phyloP scores from a whole-genome alignment of 768 basidiomycete species.

The Crassisporium funariophilum region DNA sequence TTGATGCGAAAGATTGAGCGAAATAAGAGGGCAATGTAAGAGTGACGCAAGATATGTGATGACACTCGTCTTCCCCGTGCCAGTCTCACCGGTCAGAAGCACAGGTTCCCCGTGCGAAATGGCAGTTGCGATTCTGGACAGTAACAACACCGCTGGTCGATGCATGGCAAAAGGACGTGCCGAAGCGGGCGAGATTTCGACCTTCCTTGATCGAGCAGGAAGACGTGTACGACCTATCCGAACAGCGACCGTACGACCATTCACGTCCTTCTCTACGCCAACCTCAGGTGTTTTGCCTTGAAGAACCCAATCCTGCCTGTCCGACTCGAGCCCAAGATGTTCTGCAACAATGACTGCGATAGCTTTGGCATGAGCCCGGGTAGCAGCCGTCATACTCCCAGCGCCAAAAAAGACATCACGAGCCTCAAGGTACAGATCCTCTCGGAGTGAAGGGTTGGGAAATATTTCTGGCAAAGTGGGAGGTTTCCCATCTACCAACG shows the following conservation, averaged over 20 bases:
- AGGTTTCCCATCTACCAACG: constrained; percentile 22
- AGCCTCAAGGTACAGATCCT: constrained; percentile 88
- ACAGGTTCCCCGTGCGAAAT: constrained; percentile 79
- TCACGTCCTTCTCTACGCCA: constrained; percentile 65
- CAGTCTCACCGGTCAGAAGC: constrained; percentile 94
- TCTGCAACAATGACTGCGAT: constrained; percentile 59
- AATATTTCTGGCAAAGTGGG: constrained; percentile 49
- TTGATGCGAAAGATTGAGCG: constrained; percentile 94
- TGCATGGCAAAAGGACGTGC: constrained; percentile 85
- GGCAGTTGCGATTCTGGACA: constrained; percentile 79
- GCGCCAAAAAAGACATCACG: constrained; percentile 91
- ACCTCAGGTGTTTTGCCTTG: constrained; percentile 66
- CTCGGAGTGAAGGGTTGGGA: constrained; percentile 74
- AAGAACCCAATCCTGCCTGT: constrained; percentile 73
- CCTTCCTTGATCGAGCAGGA: constrained; percentile 42
- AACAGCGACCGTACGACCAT: constrained; percentile 59
- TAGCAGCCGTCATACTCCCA: constrained; percentile 52
- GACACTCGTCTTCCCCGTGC: constrained; percentile 97
- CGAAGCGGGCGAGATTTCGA: constrained; percentile 32
- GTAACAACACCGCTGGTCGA: constrained; percentile 74
- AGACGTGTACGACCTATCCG: constrained; percentile 67
- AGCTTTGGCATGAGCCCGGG: constrained; percentile 48
- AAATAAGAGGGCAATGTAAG: constrained; percentile 76
- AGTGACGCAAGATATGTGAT: constrained; percentile 84
- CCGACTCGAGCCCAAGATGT: constrained; percentile 66